These are phyloP conservation scores for Wallacemonas sp. DNA, from an alignment of 208 protist species.

Conservation along the genomic window DNA sequence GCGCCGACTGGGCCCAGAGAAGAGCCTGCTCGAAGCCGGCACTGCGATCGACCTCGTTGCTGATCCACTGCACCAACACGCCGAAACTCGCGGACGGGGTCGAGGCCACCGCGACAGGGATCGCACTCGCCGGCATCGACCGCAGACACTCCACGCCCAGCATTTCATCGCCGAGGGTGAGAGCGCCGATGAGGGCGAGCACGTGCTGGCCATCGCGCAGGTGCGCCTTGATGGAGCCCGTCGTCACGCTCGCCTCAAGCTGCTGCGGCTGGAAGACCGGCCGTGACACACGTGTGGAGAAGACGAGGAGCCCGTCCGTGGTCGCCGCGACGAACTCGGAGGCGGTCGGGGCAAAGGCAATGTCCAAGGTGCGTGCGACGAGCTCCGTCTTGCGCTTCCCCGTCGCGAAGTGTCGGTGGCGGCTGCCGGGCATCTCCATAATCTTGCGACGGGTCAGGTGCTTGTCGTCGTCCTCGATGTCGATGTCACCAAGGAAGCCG, in stretches of 20 bases:
- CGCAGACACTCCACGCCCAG: slow-evolving; percentile 82
- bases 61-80: slow-evolving; percentile 77
- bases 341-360: slow-evolving; percentile 81
- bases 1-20: slow-evolving; percentile 83
- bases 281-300: slow-evolving; percentile 73
- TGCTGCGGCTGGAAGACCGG: slow-evolving; percentile 86
- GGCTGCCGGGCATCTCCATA: slow-evolving; percentile 89
- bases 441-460: slow-evolving; percentile 79
- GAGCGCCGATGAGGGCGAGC: slow-evolving; percentile 75
- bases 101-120: slow-evolving; percentile 80
- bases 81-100: slow-evolving; percentile 67
- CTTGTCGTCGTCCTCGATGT: slow-evolving; percentile 80
- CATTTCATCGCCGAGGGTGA: slow-evolving; percentile 76
- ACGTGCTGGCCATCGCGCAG: slow-evolving; percentile 59
- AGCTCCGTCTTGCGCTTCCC: slow-evolving; percentile 90
- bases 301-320: slow-evolving; percentile 88
- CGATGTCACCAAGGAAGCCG: slow-evolving; percentile 84
- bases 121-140: slow-evolving; percentile 68
- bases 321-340: slow-evolving; percentile 89
- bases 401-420: slow-evolving; percentile 86
- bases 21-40: slow-evolving; percentile 68
- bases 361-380: slow-evolving; percentile 72
- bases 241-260: slow-evolving; percentile 68
- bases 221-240: slow-evolving; percentile 48
- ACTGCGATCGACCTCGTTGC: slow-evolving; percentile 73